Evolutionary conservation across 257 asterid genomes (phyloP).

Genomic region (Solanum peruvianum): DNA sequence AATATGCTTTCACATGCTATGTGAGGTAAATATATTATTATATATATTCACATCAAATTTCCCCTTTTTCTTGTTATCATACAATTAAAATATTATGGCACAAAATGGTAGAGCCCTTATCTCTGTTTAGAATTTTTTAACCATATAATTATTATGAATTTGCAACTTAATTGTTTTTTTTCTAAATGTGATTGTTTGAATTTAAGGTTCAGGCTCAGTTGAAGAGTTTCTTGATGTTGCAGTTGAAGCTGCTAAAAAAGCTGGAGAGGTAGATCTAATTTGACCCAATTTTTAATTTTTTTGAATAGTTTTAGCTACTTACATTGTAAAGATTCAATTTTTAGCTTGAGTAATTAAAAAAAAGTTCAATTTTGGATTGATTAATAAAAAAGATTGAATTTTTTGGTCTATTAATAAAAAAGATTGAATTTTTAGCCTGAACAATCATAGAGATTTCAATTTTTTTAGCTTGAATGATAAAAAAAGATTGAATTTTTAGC

Average conservation of each 20-base stretch:
- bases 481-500: not conserved
- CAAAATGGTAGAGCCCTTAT: constrained; percentile 25
- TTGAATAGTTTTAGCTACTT: not conserved
- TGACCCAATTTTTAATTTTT: not conserved
- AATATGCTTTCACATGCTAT: not conserved
- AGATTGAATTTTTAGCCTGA: no score
- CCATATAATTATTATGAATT: not conserved
- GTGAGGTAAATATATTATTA: not conserved
- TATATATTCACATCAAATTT: not conserved
- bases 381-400: not conserved
- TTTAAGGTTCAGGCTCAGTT: constrained; percentile 37
- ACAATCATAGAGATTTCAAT: not conserved
- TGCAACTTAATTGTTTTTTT: not conserved
- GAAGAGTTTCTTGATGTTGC: constrained; percentile 54
- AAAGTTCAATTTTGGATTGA: not conserved
- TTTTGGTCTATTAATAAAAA: not conserved
- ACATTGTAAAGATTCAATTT: not conserved
- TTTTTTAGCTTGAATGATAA: not conserved
- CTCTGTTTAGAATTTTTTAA: not conserved
- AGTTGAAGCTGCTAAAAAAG: constrained; percentile 57
- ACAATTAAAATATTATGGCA: constrained; percentile 33
- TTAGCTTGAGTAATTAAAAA: not conserved
- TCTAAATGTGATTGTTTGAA: not conserved
- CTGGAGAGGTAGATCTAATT: constrained; percentile 48
- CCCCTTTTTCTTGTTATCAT: not conserved